Base-by-base conservation (phyloP, 176 grass and related monocot genomes). In the Miscanthus lutarioriparius region DNA sequence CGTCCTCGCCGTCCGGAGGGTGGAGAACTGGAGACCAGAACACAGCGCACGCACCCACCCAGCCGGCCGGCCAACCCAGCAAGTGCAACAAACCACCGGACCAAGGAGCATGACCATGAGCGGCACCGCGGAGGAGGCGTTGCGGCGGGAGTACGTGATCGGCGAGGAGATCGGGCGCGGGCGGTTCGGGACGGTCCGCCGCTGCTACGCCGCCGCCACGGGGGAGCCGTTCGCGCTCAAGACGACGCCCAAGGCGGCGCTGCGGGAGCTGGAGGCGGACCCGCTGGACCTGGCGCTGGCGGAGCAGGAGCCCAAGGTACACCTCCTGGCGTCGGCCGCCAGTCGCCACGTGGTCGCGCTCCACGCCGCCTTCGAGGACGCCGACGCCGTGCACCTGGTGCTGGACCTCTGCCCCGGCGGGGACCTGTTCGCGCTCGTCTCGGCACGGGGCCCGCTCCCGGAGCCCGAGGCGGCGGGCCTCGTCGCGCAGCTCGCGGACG, bases 151-250 rank as follows among this genome's bases (percentile, higher is more conserved):
- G 84, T 96, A 96, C 89, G 64, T 87, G 26, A 54, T 96, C 64
- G 84, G 91, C 33, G 89, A 93, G 8, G 94, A 96, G 91, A 89
- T 96, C 75, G 94, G 91, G 1, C 66, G 82, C 45, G 94, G 94
- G 14, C 86, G 91, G 36, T 96, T 96, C 82, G 94, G 94, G 8
- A 66, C 81, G 6, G 91, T 96, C 1, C 82, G 77, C 37, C 91
- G 91, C 84, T 96, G 91, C 91, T 85, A 73, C 86, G 64, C 82
- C n/a, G 51, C 63, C 22, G 56, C 75, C 17, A 91, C 91, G 51
- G 94, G 94, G 1, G 78, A 80, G 54, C 10, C 72, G 22, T 63
- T 96, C 25, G 94, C 91, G 15, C 51, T 96, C 33, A 93, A 96
- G 85, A 83, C 89, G 41, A 91, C 85, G 2, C 41, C 83, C 44